A percentile compares a stretch with the other conserved stretches of the same genome.
phyloP scores from a whole-genome alignment of 1,284 basidiomycete genomes.

The Heterobasidion irregulare region DNA sequence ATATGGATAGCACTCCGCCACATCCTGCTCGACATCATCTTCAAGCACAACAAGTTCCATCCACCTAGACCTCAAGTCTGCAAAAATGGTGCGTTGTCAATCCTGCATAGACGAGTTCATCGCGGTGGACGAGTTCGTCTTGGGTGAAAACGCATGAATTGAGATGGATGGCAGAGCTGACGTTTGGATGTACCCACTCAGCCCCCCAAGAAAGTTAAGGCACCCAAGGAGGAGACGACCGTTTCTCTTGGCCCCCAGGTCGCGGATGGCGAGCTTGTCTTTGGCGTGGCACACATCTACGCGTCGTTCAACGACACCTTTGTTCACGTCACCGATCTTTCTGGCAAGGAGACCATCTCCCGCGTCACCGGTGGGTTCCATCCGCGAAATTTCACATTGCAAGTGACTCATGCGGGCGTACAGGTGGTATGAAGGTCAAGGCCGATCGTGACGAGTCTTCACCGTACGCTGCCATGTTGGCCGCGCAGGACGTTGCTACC shows the following conservation, averaged over 20 bases:
- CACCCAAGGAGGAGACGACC: constrained; percentile 65
- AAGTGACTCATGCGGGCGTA: not conserved
- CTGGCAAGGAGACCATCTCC: constrained; percentile 97
- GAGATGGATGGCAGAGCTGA: constrained; percentile 35
- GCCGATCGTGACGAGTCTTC: constrained; percentile 99
- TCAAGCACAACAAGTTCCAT: constrained; percentile 4
- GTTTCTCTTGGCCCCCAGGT: constrained; percentile 92
- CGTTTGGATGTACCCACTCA: constrained; percentile 31
- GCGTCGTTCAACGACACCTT: constrained; percentile 99
- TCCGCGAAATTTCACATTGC: not conserved
- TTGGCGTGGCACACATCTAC: constrained; percentile 95
- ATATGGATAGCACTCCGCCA: not conserved
- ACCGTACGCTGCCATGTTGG: constrained; percentile 99
- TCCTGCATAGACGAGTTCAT: not conserved
- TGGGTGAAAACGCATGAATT: not conserved
- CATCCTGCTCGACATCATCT: constrained; percentile 2
- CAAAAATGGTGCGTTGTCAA: constrained; percentile 4
- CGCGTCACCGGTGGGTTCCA: constrained; percentile 82
- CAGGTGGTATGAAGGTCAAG: constrained; percentile 99
- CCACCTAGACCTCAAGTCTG: constrained; percentile 5
- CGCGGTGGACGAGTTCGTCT: not conserved
- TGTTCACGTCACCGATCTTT: constrained; percentile 98
- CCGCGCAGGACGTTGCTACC: constrained; percentile 92
- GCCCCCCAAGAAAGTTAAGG: constrained; percentile 76
- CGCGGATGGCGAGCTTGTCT: constrained; percentile 91